A percentile compares a stretch with the other conserved stretches of the same genome.
phyloP scores from a whole-genome alignment of 225 moss, liverwort and hornwort genomes.

The Pseudoscleropodium purum region DNA sequence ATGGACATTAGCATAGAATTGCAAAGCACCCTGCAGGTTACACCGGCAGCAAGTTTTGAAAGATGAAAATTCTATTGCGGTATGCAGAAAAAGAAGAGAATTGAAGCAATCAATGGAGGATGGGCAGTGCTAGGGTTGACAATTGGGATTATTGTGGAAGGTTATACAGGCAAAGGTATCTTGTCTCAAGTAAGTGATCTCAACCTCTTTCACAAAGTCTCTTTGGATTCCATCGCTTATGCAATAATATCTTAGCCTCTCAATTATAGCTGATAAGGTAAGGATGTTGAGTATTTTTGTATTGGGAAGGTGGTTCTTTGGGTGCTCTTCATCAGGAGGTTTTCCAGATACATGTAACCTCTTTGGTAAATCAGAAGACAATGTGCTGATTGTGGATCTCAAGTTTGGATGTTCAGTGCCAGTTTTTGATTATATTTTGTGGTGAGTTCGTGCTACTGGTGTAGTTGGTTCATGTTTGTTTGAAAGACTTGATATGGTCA shows the following conservation, averaged over 20 bases:
- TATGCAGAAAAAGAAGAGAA: slow-evolving; percentile 51
- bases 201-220: not conserved
- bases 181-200: slow-evolving; percentile 61
- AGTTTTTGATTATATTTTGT: not conserved
- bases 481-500: not conserved
- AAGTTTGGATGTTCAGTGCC: not conserved
- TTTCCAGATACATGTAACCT: not conserved
- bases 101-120: slow-evolving; percentile 94
- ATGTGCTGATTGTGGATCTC: not conserved
- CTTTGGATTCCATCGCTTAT: not conserved
- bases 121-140: slow-evolving; percentile 91
- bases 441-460: not conserved
- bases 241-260: not conserved
- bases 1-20: not conserved
- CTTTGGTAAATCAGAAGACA: not conserved
- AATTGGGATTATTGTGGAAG: slow-evolving; percentile 72
- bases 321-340: slow-evolving; percentile 4
- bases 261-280: not conserved
- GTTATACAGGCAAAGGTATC: slow-evolving; percentile 79
- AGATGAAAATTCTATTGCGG: not conserved
- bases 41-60: not conserved
- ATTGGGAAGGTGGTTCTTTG: slow-evolving; percentile 10
- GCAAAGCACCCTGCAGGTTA: not conserved
- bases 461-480: not conserved
- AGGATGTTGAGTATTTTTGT: not conserved